Percentiles rank a stretch among this genome's conserved stretches.
phyloP scores from a whole-genome alignment of 805 yeast genomes.

The Danielia reshetovae region DNA sequence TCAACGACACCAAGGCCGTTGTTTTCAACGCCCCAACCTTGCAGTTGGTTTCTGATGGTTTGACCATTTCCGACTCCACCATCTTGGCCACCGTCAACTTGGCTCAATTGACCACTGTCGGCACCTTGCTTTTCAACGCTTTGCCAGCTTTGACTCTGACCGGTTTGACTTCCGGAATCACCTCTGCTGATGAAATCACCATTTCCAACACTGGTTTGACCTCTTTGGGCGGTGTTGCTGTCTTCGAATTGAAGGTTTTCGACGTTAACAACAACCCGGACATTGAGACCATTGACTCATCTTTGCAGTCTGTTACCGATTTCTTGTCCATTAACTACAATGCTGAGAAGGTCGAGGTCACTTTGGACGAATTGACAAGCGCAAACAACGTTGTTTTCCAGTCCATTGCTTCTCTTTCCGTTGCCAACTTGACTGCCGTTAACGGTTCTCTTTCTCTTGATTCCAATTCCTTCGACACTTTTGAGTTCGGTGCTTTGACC shows the following conservation, averaged over 20 bases:
- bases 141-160: constrained; percentile 77
- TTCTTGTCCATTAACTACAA: constrained; percentile 79
- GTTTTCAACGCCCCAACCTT: constrained; percentile 76
- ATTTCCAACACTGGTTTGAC: constrained; percentile 72
- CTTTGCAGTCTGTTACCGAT: constrained; percentile 69
- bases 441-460: constrained; percentile 81
- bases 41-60: constrained; percentile 67
- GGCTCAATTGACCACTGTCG: constrained; percentile 78
- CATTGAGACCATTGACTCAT: constrained; percentile 68
- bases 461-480: constrained; percentile 58
- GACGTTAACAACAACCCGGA: constrained; percentile 89
- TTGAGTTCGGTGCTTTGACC: constrained; percentile 53
- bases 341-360: constrained; percentile 68
- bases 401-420: constrained; percentile 69
- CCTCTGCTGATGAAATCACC: constrained; percentile 65
- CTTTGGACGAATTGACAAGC: constrained; percentile 67
- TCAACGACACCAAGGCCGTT: constrained; percentile 60
- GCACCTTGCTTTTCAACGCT: constrained; percentile 74
- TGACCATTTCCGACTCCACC: constrained; percentile 61
- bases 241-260: constrained; percentile 45
- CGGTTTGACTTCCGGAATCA: constrained; percentile 65
- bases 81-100: constrained; percentile 63
- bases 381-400: constrained; percentile 88
- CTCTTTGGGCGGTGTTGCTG: constrained; percentile 63
- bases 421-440: constrained; percentile 63